Evolutionary conservation across 371 early-diverging fungal species (phyloP), one percentile per base, ranked within the genome.

Genomic region (Mucor irregularis): DNA sequence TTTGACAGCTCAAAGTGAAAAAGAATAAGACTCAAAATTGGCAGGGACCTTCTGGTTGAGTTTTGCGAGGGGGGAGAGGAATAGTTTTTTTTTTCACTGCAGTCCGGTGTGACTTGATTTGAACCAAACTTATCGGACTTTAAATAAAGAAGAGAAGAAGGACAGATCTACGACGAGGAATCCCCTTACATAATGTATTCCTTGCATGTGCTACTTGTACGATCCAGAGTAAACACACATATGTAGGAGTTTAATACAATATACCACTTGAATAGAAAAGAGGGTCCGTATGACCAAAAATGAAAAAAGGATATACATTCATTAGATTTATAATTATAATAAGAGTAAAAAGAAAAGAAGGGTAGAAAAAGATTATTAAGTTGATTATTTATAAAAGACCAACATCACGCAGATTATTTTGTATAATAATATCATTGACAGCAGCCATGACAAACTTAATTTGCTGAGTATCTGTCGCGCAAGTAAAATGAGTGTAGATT

Each of bases 351-450:
- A 42, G n/a, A n/a, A 10, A 34, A 9, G 13, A 14, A 11, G n/a
- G n/a, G n/a, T n/a, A n/a, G n/a, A n/a, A n/a, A n/a, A n/a, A n/a
- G n/a, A n/a, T n/a, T n/a, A n/a, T n/a, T n/a, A 24, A 24, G 7
- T 40, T 16, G n/a, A 13, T 42, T n/a, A 5, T 48, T 69, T 74
- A 89, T 65, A 88, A 69, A 50, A 87, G 64, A 30, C 89, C 89
- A 53, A 70, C 73, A 54, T 87, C 84, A 48, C 83, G 69, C 56
- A 85, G 56, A 61, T 85, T 84, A 31, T 62, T 67, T 49, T 84
- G 83, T 37, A 85, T 76, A 43, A 88, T 83, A 61, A 89, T 89
- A 62, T 87, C 85, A 62, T 86, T 87, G 19, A 87, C 86, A 5
- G 87, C 84, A 29, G 78, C 71, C 81, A 86, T 84, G 37, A 88